Base-by-base conservation (phyloP, 345 rosid species). In the Hirschfeldia incana region DNA sequence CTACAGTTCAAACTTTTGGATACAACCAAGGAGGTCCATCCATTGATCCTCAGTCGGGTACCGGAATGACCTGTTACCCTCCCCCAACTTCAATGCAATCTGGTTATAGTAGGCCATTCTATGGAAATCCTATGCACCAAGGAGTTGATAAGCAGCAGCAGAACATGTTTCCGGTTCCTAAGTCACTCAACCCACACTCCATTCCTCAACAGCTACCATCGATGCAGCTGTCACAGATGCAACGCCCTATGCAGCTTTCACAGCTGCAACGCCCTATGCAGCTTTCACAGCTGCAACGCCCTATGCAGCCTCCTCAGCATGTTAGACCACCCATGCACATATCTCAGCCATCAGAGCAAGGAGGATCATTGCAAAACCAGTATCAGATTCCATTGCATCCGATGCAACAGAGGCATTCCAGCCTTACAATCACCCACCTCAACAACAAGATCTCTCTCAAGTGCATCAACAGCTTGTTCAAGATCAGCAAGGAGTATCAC, bases 241-340 rank as follows among this genome's bases (percentile, higher is more conserved):
- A 21, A 21, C 21, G 21, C 21, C 21, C 21, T 21, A 21, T 21
- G 21, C 21, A 21, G 21, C 21, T 21, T 21, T 21, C 21, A 21
- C 21, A 21, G 21, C 21, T 21, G 21, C 21, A 21, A 21, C 21
- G 21, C 21, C 21, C 21, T 72, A 62, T 29, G 30, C 30, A 29
- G 30, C 30, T 29, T 29, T 33, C 36, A 33, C 36, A 5, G 6
- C 5, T 5, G 7, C 98, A 88, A 80, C 90, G 92, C 33, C 91
- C 92, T 72, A 85, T 90, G 77, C 99, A 88, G 82, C 93, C 91
- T 66, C 89, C 94, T 70, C 98, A 90, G 76, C 98, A 90, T 82
- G 83, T 85, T 64, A 88, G 97, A 87, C 92, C 92, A 29, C 87
- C 86, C 17, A 12, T 82, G 55, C 96, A 90, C 81, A 78, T 84